These are phyloP conservation scores for Mycena polygramma DNA, from an alignment of 768 basidiomycete species.

Conservation along the genomic window DNA sequence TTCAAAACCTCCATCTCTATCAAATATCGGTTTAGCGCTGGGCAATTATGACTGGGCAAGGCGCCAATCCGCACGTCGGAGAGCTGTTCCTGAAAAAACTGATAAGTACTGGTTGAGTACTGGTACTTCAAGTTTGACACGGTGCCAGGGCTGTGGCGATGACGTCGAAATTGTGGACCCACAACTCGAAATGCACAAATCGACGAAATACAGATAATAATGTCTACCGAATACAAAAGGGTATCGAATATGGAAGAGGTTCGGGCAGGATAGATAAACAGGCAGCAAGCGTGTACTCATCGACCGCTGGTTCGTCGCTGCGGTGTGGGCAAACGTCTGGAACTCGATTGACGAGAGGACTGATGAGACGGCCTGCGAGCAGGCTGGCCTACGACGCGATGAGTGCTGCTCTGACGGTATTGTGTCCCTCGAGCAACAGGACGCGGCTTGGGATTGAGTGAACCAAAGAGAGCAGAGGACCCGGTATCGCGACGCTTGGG, in stretches of 20 bases:
- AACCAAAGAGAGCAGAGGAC: conserved; percentile 37
- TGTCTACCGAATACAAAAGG: conserved; percentile 18
- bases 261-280: neutral
- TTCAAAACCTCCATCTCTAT: neutral
- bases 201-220: conserved; percentile 5
- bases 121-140: too few species aligned
- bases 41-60: conserved; percentile 29
- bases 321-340: conserved; percentile 19
- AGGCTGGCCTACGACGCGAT: conserved; percentile 37
- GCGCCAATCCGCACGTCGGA: conserved; percentile 45
- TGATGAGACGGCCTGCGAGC: conserved; percentile 31
- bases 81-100: conserved; percentile 26
- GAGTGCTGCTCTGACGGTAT: conserved; percentile 34
- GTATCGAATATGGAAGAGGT: neutral
- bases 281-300: conserved; percentile 16
- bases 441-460: conserved; percentile 33
- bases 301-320: conserved; percentile 25
- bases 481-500: conserved; percentile 33
- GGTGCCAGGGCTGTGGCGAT: neutral
- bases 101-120: too few species aligned
- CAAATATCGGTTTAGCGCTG: too few species aligned
- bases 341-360: conserved; percentile 19
- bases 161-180: neutral
- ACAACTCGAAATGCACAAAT: neutral
- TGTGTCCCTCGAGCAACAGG: conserved; percentile 30